Conservation (phyloP, 768 basidiomycete species). For the Filobasidium floriforme region DNA sequence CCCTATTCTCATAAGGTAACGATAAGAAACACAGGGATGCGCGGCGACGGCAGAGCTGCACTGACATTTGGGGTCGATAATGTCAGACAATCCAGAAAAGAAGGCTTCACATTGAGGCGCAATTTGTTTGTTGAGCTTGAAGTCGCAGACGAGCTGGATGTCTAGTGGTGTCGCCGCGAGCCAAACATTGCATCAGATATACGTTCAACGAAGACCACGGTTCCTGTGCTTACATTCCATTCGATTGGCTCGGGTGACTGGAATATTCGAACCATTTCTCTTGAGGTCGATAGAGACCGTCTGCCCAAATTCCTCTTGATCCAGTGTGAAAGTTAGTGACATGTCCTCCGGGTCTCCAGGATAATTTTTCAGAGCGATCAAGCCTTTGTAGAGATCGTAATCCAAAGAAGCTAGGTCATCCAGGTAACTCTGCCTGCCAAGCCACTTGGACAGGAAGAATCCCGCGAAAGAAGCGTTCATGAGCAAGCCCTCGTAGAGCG, state of each 20-base stretch:
- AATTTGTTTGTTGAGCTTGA: slow-evolving; percentile 81
- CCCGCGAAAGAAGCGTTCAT: slow-evolving; percentile 90
- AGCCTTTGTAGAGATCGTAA: slow-evolving; percentile 81
- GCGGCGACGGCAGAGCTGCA: slow-evolving; percentile 35
- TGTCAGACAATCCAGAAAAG: slow-evolving; percentile 84
- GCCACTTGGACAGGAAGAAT: slow-evolving; percentile 75
- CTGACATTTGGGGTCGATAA: slow-evolving; percentile 82
- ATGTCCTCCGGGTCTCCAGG: slow-evolving; percentile 77
- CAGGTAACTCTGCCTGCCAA: slow-evolving; percentile 81
- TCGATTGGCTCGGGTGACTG: slow-evolving; percentile 81
- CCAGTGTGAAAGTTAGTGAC: slow-evolving; percentile 79
- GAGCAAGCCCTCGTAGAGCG: slow-evolving; percentile 90
- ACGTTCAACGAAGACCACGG: too few relatives aligned
- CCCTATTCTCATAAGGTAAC: slow-evolving; percentile 20
- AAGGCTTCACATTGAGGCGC: slow-evolving; percentile 59
- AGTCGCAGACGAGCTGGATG: slow-evolving; percentile 81
- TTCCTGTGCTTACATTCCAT: slow-evolving; percentile 48
- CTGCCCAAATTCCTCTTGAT: slow-evolving; percentile 78
- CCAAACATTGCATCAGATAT: neutral
- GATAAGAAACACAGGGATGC: neutral
- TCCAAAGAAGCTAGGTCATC: slow-evolving; percentile 90
- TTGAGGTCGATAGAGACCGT: slow-evolving; percentile 69
- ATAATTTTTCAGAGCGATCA: slow-evolving; percentile 89
- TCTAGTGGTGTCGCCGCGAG: slow-evolving; percentile 41
- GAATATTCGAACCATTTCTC: slow-evolving; percentile 68